Conservation (phyloP, 768 basidiomycete species). For the Tremella mesenterica region DNA sequence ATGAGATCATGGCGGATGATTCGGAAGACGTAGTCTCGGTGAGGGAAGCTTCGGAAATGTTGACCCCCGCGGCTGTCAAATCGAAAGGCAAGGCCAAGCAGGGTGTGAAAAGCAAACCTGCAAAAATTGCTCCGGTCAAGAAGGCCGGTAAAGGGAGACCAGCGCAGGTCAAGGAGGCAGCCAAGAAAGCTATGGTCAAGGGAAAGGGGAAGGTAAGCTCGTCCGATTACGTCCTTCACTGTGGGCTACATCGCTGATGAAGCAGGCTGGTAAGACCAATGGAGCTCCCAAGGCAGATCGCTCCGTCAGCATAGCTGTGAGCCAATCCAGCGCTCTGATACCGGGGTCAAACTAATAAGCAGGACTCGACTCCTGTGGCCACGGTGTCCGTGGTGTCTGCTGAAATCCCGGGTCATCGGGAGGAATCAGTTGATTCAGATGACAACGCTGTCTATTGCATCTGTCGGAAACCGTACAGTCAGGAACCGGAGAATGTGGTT, state of each 20-base stretch:
- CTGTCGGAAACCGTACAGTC: conserved; percentile 29
- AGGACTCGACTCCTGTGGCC: conserved; percentile 2
- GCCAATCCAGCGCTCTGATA: not conserved
- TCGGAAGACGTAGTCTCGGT: not conserved
- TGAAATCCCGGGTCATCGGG: not conserved
- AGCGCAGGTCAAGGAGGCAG: conserved; percentile 1
- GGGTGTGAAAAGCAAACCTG: conserved; percentile 5
- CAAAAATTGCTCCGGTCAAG: not conserved
- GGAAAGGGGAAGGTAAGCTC: not conserved
- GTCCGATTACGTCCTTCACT: not conserved
- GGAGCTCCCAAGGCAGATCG: not conserved
- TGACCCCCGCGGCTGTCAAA: not conserved
- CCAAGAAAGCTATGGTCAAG: not conserved
- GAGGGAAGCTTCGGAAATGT: not conserved
- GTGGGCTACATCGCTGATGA: not conserved
- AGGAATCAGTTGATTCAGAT: conserved; percentile 4
- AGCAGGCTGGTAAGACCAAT: not conserved
- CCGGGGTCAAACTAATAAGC: not conserved
- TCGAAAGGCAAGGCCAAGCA: not conserved
- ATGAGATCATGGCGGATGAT: not conserved
- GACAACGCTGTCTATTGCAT: conserved; percentile 30
- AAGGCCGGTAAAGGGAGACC: not conserved
- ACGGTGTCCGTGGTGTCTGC: not conserved
- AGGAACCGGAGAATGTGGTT: conserved; percentile 27
- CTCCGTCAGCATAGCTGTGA: not conserved